Evolutionary conservation across 306 rosid genomes (phyloP).

Genomic region (Oemleria cerasiformis): DNA sequence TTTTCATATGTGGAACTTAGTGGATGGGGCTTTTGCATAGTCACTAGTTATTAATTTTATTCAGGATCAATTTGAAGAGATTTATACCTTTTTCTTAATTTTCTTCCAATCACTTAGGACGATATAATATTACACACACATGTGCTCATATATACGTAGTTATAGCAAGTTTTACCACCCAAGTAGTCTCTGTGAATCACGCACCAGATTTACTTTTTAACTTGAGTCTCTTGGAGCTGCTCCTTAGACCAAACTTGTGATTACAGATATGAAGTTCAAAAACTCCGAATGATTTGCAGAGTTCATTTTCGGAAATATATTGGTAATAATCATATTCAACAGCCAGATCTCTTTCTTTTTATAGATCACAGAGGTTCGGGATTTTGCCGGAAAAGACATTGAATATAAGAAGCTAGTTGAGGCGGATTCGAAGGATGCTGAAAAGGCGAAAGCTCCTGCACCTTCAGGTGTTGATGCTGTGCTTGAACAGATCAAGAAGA

Average conservation of each 20-base stretch:
- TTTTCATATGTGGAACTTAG: neutral
- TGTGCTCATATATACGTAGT: neutral
- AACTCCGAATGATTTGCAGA: neutral
- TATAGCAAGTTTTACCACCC: neutral
- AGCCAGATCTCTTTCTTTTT: slow-evolving; percentile 22
- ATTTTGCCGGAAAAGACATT: slow-evolving; percentile 92
- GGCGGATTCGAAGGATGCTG: slow-evolving; percentile 89
- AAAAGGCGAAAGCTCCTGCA: slow-evolving; percentile 60
- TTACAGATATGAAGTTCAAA: slow-evolving; percentile 4
- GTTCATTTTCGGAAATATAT: slow-evolving; percentile 2
- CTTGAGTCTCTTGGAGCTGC: slow-evolving; percentile 5
- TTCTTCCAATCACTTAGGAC: neutral
- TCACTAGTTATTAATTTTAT: neutral
- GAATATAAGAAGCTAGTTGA: slow-evolving; percentile 80
- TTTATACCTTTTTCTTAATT: neutral
- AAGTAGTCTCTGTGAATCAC: neutral
- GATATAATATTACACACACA: neutral
- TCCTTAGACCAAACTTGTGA: neutral
- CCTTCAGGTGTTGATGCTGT: slow-evolving; percentile 83
- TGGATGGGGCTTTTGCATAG: neutral
- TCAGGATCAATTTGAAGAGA: neutral
- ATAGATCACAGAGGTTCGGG: slow-evolving; percentile 88
- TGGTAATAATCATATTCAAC: slow-evolving; percentile 7
- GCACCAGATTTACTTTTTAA: neutral
- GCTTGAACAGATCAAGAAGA: slow-evolving; percentile 94